A percentile compares a stretch with the other conserved stretches of the same genome.
These are phyloP conservation scores for Przewalskia tangutica DNA, from an alignment of 257 asterid genomes.

Conservation along the genomic window DNA sequence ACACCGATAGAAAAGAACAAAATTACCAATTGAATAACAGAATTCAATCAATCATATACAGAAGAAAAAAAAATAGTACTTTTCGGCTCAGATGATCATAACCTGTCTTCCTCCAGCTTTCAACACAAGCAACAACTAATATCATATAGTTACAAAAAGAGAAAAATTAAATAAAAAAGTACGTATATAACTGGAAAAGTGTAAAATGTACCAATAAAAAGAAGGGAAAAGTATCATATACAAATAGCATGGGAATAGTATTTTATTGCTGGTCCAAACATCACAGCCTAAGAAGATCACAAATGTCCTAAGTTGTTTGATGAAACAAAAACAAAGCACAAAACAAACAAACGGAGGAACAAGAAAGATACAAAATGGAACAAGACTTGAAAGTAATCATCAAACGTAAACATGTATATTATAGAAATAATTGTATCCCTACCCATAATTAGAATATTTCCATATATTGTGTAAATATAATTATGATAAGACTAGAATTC, in stretches of 20 bases:
- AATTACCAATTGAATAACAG: background rate
- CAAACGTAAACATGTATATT: no score
- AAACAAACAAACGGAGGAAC: background rate
- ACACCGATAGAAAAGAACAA: background rate
- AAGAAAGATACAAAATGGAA: slow-evolving; percentile 4
- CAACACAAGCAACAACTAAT: slow-evolving; percentile 53
- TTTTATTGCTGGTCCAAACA: background rate
- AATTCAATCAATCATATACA: background rate
- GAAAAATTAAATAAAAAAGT: background rate
- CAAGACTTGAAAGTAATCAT: background rate
- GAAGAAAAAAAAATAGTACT: background rate
- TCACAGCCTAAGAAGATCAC: slow-evolving; percentile 7
- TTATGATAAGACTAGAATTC: no score
- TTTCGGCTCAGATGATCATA: slow-evolving; percentile 31
- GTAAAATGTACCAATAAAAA: background rate
- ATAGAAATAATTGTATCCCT: no score
- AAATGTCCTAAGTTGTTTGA: background rate
- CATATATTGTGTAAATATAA: no score
- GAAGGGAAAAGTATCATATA: background rate
- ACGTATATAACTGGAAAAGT: background rate
- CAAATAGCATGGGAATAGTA: background rate
- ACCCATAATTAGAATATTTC: no score
- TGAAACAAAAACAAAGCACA: background rate
- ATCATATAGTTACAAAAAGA: slow-evolving; percentile 9
- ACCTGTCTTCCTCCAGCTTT: slow-evolving; percentile 38